phyloP scores from a whole-genome alignment of 1,284 basidiomycete genomes.

The Rhodofomes roseus region DNA sequence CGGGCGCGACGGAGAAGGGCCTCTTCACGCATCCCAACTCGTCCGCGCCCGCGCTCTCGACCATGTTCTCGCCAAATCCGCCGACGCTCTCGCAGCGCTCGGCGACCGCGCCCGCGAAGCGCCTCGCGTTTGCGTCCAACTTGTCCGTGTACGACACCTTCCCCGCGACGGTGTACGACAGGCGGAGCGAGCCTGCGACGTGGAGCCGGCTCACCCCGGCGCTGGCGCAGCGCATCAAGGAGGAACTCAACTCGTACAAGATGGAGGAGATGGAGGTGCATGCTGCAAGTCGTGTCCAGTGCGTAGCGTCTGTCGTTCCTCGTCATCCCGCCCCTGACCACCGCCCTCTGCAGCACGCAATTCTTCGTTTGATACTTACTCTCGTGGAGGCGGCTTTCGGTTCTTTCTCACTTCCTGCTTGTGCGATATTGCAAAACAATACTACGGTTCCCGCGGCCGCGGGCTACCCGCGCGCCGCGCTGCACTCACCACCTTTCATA shows the following conservation, averaged over 20 bases:
- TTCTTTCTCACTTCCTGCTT: slow-evolving; percentile 17
- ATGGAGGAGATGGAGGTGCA: slow-evolving; percentile 99
- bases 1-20: slow-evolving; percentile 29
- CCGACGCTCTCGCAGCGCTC: slow-evolving; percentile 58
- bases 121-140: slow-evolving; percentile 86
- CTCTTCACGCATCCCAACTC: slow-evolving; percentile 81
- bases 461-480: slow-evolving; percentile 14
- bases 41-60: slow-evolving; percentile 83
- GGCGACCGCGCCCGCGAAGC: slow-evolving; percentile 66
- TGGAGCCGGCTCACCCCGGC: slow-evolving; percentile 95
- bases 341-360: slow-evolving; percentile 42
- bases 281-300: slow-evolving; percentile 83
- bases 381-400: slow-evolving; percentile 13
- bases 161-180: slow-evolving; percentile 86
- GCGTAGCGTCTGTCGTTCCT: slow-evolving; percentile 29
- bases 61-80: slow-evolving; percentile 38
- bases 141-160: slow-evolving; percentile 96
- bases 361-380: slow-evolving; percentile 46
- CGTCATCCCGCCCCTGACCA: slow-evolving; percentile 6
- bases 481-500: slow-evolving; percentile 8
- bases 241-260: slow-evolving; percentile 94
- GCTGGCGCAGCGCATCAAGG: slow-evolving; percentile 93
- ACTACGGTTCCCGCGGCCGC: slow-evolving; percentile 16
- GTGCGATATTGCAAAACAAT: slow-evolving; percentile 21
- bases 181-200: slow-evolving; percentile 92